Evolutionary conservation across 1,139 yeast genomes (phyloP).

Genomic region (Lipomyces yarrowii): DNA sequence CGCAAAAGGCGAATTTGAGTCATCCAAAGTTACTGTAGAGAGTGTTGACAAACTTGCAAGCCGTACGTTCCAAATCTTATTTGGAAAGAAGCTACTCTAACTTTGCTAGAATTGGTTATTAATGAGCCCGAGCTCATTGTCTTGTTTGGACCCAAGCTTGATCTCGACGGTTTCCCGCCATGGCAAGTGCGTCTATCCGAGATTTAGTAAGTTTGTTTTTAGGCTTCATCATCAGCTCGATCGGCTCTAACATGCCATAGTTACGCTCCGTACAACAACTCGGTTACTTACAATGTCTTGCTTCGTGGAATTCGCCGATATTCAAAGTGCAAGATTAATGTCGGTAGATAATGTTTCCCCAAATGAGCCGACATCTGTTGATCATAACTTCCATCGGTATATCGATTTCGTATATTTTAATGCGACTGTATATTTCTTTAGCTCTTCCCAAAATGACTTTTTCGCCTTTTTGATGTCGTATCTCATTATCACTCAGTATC

Average conservation of each 20-base stretch:
- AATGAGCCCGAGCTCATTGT: slow-evolving; percentile 88
- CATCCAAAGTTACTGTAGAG: slow-evolving; percentile 70
- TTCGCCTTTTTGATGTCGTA: background rate
- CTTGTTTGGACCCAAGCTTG: slow-evolving; percentile 81
- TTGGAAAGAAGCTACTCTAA: slow-evolving; percentile 26
- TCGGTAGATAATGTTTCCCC: slow-evolving; percentile 60
- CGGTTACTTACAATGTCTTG: slow-evolving; percentile 82
- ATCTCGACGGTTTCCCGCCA: slow-evolving; percentile 94
- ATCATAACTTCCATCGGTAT: background rate
- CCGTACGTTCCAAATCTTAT: slow-evolving; percentile 31
- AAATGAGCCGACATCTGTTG: background rate
- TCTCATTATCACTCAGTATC: background rate
- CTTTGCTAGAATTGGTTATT: slow-evolving; percentile 62
- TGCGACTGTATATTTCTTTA: background rate
- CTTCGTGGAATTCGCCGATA: slow-evolving; percentile 79
- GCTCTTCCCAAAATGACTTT: background rate
- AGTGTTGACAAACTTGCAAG: slow-evolving; percentile 72
- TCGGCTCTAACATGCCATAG: background rate
- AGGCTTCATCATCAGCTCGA: slow-evolving; percentile 37
- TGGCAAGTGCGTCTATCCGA: slow-evolving; percentile 95
- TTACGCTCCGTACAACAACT: slow-evolving; percentile 38
- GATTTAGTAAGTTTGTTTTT: slow-evolving; percentile 50
- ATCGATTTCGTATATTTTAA: no score
- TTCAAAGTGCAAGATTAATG: slow-evolving; percentile 79
- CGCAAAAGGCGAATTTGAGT: slow-evolving; percentile 58